Base-by-base conservation (phyloP, 176 grass and related monocot genomes). In the Coix lacrymajobi region DNA sequence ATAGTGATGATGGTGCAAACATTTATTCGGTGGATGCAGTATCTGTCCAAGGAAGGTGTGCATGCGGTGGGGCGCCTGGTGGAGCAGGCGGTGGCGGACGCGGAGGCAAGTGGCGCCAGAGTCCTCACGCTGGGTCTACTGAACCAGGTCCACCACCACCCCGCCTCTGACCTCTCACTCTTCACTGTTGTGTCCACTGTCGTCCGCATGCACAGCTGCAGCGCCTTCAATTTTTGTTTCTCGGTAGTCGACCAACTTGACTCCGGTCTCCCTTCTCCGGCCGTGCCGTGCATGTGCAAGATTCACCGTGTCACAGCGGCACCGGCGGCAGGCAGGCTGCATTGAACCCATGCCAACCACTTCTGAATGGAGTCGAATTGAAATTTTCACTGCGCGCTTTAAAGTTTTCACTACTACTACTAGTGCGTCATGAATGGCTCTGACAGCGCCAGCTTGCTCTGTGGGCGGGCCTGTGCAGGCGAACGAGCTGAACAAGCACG, bases 41-140 rank as follows among this genome's bases (percentile, higher is more conserved):
- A 92, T 12, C 14, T 36, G 31, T 89, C 81, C 1, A 81, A 49
- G 39, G n/a, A 52, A 19, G 78, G 79, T 3, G 54, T 60, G 15
- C 16, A 87, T 1, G 57, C 58, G 2, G 83, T 92, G 38, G 72
- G 85, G 72, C 74, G 62, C 0, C 20, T 88, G 81, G 29, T 92
- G 10, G 89, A 92, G 58, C 78, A 79, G 58, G 83, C 90, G 7
- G 81, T 95, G 24, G 22, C 81, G 3, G 87, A 92, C 31, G 90
- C 93, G n/a, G 88, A 96, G 38, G 83, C 80, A 4, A 86, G 51
- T 37, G 93, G 90, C n/a, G 83, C 85, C 0, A 78, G 82, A 26
- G 93, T 96, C 0, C 43, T 88, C 0, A 92, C 82, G 30, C 81
- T 96, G 13, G 85, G 90, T 9, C 93, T 96, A 11, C 85, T 96